Conservation (phyloP, 768 basidiomycete genomes). For the Lactarius quietus region DNA sequence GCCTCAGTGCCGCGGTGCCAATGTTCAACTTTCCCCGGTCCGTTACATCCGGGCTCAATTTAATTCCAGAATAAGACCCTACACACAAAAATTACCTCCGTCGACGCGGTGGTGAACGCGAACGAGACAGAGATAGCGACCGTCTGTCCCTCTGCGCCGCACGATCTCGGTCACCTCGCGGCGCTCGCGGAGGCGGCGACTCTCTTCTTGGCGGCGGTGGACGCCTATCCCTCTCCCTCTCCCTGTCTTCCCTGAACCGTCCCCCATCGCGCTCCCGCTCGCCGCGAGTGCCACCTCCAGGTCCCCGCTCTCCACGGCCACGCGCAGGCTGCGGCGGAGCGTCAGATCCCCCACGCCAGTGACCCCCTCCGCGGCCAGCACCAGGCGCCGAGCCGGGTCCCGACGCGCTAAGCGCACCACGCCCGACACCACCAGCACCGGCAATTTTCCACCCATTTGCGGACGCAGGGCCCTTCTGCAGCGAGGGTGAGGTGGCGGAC, state of each 20-base stretch:
- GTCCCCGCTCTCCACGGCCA: constrained; percentile 43
- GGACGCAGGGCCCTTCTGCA: constrained; percentile 43
- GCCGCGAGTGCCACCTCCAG: constrained; percentile 34
- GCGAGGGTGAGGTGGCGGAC: constrained; percentile 28
- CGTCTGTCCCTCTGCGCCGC: constrained; percentile 34
- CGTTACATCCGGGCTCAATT: constrained; percentile 3
- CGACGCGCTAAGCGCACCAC: constrained; percentile 47
- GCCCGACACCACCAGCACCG: constrained; percentile 31
- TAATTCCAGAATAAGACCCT: not conserved
- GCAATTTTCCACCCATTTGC: constrained; percentile 37
- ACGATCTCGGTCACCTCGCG: constrained; percentile 39
- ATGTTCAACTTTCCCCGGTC: constrained; percentile 6
- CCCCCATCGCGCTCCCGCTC: constrained; percentile 30
- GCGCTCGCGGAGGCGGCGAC: constrained; percentile 40
- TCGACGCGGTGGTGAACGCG: constrained; percentile 43
- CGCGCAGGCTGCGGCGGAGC: constrained; percentile 37
- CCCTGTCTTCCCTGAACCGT: constrained; percentile 44
- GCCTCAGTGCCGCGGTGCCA: not conserved
- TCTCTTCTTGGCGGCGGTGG: constrained; percentile 39
- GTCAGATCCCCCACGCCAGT: constrained; percentile 73
- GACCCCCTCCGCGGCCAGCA: constrained; percentile 57
- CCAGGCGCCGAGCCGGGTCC: constrained; percentile 34
- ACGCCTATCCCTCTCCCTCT: constrained; percentile 43
- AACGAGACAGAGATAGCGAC: constrained; percentile 37
- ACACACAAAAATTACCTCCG: constrained; percentile 12